Evolutionary conservation across 176 grass and related monocot species (phyloP).

Genomic region (Tillandsia fasciculata): DNA sequence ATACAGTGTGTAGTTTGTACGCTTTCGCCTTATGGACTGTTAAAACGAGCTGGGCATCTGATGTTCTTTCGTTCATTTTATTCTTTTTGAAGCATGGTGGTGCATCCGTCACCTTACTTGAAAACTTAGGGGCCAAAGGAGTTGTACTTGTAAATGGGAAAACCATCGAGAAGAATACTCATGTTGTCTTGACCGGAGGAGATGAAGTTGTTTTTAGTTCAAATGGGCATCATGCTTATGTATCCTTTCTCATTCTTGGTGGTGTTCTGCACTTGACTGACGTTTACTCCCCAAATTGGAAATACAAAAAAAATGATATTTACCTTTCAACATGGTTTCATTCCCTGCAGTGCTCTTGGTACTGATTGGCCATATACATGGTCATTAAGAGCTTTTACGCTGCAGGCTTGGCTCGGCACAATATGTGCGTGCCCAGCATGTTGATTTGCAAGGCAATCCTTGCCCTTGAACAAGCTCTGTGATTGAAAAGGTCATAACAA

Average conservation of each 20-base stretch:
- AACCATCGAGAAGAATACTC: slow-evolving; percentile 60
- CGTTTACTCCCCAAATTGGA: too few relatives aligned
- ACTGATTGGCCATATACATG: background rate
- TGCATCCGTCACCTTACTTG: slow-evolving; percentile 39
- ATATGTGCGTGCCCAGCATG: too few relatives aligned
- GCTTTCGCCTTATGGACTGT: slow-evolving; percentile 12
- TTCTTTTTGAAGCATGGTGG: slow-evolving; percentile 24
- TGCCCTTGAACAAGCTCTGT: too few relatives aligned
- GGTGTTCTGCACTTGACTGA: background rate
- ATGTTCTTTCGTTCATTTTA: slow-evolving; percentile 16
- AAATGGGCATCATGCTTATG: slow-evolving; percentile 66
- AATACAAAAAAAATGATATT: background rate
- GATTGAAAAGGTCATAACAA: too few relatives aligned
- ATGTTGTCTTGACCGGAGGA: slow-evolving; percentile 58
- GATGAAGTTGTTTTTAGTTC: slow-evolving; percentile 88
- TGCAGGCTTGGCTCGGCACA: too few relatives aligned
- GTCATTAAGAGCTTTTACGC: too few relatives aligned
- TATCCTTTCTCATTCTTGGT: slow-evolving; percentile 43
- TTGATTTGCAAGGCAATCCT: too few relatives aligned
- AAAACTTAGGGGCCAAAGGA: slow-evolving; percentile 57
- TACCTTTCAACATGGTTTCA: slow-evolving; percentile 8
- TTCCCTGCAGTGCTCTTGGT: slow-evolving; percentile 4
- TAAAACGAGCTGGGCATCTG: slow-evolving; percentile 17
- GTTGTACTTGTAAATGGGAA: slow-evolving; percentile 85
- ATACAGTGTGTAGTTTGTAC: slow-evolving; percentile 8